phyloP scores from a whole-genome alignment of 345 rosid genomes.

The Nasturtium officinale region DNA sequence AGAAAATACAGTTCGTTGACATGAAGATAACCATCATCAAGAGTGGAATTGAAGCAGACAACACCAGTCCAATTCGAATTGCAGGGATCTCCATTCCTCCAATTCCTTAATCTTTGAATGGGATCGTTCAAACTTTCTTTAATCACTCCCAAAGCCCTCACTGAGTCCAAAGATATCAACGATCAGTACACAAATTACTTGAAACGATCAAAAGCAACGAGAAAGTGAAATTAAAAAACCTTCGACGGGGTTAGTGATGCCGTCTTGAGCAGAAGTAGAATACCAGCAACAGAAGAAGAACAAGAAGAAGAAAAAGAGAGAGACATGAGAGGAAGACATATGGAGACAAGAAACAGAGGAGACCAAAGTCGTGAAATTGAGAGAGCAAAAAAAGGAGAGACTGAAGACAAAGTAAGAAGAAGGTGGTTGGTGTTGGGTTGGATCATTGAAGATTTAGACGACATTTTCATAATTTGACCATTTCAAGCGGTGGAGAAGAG shows the following conservation, averaged over 20 bases:
- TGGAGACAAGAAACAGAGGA: constrained; percentile 13
- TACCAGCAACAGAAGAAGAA: constrained; percentile 43
- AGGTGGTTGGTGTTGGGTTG: constrained; percentile 34
- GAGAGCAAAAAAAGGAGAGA: constrained; percentile 31
- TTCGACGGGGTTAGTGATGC: constrained; percentile 67
- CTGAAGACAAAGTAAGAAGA: constrained; percentile 19
- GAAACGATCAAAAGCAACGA: background rate
- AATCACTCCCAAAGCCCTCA: constrained; percentile 62
- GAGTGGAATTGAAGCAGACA: constrained; percentile 58
- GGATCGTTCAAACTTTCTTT: constrained; percentile 61
- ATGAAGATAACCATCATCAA: constrained; percentile 76
- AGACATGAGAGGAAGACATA: constrained; percentile 34
- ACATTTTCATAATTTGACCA: constrained; percentile 34
- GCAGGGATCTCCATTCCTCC: constrained; percentile 88
- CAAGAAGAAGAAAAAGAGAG: constrained; percentile 19
- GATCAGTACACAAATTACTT: constrained; percentile 3
- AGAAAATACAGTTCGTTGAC: constrained; percentile 64
- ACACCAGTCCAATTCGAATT: constrained; percentile 90
- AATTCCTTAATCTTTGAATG: constrained; percentile 62
- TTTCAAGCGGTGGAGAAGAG: constrained; percentile 1
- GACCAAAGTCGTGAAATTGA: constrained; percentile 11
- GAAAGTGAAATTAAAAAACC: constrained; percentile 44
- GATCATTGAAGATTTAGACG: constrained; percentile 30
- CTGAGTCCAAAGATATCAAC: constrained; percentile 45
- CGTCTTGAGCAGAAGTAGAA: constrained; percentile 50